phyloP scores from a whole-genome alignment of 257 asterid genomes.

The Plantago elongata region DNA sequence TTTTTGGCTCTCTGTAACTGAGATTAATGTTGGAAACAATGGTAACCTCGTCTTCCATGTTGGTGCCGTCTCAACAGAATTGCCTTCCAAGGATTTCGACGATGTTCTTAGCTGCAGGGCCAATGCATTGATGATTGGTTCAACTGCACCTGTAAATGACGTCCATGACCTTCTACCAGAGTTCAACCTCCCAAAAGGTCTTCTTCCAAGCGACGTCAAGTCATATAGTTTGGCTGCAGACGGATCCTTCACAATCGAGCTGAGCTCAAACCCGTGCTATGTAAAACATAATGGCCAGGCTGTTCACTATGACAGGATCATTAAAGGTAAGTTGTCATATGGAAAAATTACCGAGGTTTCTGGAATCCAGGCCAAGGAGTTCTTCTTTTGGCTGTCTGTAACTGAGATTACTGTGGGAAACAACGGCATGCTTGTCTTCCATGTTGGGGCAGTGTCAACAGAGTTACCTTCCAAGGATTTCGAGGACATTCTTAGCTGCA shows the following conservation, averaged over 20 bases:
- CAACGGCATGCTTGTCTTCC: slow-evolving; percentile 41
- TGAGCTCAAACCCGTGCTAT: slow-evolving; percentile 43
- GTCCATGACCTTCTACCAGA: slow-evolving; percentile 38
- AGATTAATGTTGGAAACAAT: slow-evolving; percentile 43
- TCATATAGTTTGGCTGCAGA: slow-evolving; percentile 36
- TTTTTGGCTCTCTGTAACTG: slow-evolving; percentile 59
- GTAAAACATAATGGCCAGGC: slow-evolving; percentile 45
- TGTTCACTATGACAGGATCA: slow-evolving; percentile 41
- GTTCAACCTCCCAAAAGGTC: slow-evolving; percentile 41
- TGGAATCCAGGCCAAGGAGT: slow-evolving; percentile 60
- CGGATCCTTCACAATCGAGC: slow-evolving; percentile 34
- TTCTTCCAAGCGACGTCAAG: slow-evolving; percentile 33
- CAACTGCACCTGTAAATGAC: slow-evolving; percentile 10
- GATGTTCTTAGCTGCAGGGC: slow-evolving; percentile 41
- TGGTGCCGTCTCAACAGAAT: slow-evolving; percentile 43
- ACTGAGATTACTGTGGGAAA: slow-evolving; percentile 42
- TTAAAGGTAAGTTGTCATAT: slow-evolving; percentile 47
- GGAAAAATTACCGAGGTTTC: slow-evolving; percentile 53
- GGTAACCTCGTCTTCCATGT: slow-evolving; percentile 51
- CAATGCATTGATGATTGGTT: slow-evolving; percentile 20
- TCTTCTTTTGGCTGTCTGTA: slow-evolving; percentile 58
- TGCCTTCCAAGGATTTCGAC: slow-evolving; percentile 53
- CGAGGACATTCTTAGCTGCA: slow-evolving; percentile 40
- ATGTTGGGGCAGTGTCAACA: slow-evolving; percentile 47
- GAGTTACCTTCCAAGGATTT: slow-evolving; percentile 45